These are phyloP conservation scores for Trypanosoma cruzi DNA, from an alignment of 208 protist genomes.

Conservation along the genomic window DNA sequence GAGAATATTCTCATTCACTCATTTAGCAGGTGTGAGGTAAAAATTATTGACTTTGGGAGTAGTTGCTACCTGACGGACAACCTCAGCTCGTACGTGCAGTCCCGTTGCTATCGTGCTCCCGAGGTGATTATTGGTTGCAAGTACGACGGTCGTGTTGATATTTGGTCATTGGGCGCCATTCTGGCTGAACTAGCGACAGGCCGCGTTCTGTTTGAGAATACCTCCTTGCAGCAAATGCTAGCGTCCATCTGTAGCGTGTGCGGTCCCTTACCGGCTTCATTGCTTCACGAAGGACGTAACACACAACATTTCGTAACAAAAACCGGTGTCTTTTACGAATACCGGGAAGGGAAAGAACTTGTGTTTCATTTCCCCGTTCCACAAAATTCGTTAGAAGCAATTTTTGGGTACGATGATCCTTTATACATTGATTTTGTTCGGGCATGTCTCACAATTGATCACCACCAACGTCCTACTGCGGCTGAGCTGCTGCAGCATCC, in stretches of 20 bases:
- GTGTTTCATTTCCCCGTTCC: slow-evolving; percentile 37
- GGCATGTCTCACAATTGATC: slow-evolving; percentile 39
- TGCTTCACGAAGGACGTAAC: slow-evolving; percentile 53
- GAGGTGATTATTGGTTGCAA: slow-evolving; percentile 66
- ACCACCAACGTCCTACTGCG: slow-evolving; percentile 33
- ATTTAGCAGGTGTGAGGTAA: slow-evolving; percentile 67
- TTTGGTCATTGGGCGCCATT: slow-evolving; percentile 97
- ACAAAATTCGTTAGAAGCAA: slow-evolving; percentile 25
- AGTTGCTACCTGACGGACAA: slow-evolving; percentile 79
- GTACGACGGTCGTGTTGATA: slow-evolving; percentile 94
- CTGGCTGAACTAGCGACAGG: slow-evolving; percentile 83
- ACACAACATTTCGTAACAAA: slow-evolving; percentile 43
- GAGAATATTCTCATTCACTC: slow-evolving; percentile 92
- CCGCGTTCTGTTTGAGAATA: slow-evolving; percentile 85
- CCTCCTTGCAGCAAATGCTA: slow-evolving; percentile 65
- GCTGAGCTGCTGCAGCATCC: slow-evolving; percentile 46
- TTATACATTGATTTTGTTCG: slow-evolving; percentile 57
- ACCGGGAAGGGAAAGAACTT: slow-evolving; percentile 16
- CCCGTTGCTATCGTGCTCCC: slow-evolving; percentile 69
- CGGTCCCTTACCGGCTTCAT: slow-evolving; percentile 37
- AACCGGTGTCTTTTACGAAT: slow-evolving; percentile 34
- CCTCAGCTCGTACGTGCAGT: slow-evolving; percentile 71
- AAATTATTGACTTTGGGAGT: slow-evolving; percentile 89
- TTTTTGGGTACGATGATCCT: slow-evolving; percentile 57
- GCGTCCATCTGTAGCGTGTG: slow-evolving; percentile 56